Conservation (phyloP, 202 grass and related monocot species). For the Schoenoplectus tabernaemontani region DNA sequence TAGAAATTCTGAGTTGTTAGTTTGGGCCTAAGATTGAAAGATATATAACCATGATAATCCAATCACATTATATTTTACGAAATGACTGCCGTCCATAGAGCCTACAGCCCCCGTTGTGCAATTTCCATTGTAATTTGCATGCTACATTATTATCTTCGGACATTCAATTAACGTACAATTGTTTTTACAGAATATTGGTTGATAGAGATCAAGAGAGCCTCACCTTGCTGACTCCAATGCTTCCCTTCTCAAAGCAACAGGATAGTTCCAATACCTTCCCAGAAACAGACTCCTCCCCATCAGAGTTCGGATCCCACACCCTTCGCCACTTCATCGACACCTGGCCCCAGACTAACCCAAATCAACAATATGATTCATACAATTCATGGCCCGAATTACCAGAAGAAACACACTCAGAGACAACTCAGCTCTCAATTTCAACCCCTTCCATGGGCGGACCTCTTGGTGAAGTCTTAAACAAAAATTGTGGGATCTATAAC, state of each 20-base stretch:
- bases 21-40: neutral
- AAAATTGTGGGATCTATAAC: conserved; percentile 42
- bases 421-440: conserved; percentile 63
- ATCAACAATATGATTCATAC: conserved; percentile 26
- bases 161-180: neutral
- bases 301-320: conserved; percentile 39
- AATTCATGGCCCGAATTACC: conserved; percentile 46
- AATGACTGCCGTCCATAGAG: neutral
- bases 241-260: conserved; percentile 61
- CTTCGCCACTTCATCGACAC: conserved; percentile 67
- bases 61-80: neutral
- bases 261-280: conserved; percentile 42
- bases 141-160: neutral
- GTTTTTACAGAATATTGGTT: conserved; percentile 36
- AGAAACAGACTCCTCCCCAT: conserved; percentile 24
- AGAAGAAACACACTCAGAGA: conserved; percentile 62
- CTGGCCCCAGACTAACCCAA: conserved; percentile 47
- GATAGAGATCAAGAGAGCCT: conserved; percentile 44
- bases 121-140: neutral
- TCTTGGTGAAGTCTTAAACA: conserved; percentile 72
- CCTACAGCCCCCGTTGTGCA: neutral
- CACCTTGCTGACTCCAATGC: conserved; percentile 57
- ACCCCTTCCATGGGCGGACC: conserved; percentile 74
- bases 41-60: neutral
- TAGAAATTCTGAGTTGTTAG: neutral